These are phyloP conservation scores for Taphrina betulina DNA, from an alignment of 1,139 yeast species.

Conservation along the genomic window DNA sequence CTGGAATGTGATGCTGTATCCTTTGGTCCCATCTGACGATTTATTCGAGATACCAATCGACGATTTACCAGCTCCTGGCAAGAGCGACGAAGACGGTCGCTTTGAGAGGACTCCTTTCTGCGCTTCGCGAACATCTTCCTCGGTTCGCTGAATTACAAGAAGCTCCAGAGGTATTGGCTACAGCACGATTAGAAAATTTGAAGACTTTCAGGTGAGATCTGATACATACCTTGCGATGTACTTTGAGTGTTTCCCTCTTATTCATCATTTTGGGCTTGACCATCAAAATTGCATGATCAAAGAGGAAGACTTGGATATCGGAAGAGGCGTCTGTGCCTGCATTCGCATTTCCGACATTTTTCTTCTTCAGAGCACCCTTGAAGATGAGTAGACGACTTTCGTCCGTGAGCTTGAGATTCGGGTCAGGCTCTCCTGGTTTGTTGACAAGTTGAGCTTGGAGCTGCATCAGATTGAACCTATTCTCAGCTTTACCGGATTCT, in stretches of 20 bases:
- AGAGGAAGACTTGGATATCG: slow-evolving; percentile 71
- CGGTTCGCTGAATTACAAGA: slow-evolving; percentile 70
- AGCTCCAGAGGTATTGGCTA: slow-evolving; percentile 83
- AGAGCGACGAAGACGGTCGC: slow-evolving; percentile 49
- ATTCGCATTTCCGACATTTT: slow-evolving; percentile 47
- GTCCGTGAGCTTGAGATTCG: slow-evolving; percentile 78
- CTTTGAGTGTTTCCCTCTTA: slow-evolving; percentile 87
- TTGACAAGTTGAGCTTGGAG: slow-evolving; percentile 72
- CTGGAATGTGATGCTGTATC: slow-evolving; percentile 52
- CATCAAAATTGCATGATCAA: slow-evolving; percentile 84
- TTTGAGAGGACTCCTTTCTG: slow-evolving; percentile 46
- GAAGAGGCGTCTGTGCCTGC: slow-evolving; percentile 67
- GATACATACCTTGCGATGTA: slow-evolving; percentile 60
- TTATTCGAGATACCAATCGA: slow-evolving; percentile 34
- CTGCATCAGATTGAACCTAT: slow-evolving; percentile 83
- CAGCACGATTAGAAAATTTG: background rate
- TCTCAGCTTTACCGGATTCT: slow-evolving; percentile 93
- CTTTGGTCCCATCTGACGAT: slow-evolving; percentile 37
- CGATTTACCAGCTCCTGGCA: slow-evolving; percentile 41
- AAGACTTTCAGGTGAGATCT: background rate
- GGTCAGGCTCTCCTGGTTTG: slow-evolving; percentile 74
- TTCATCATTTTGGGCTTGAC: slow-evolving; percentile 84
- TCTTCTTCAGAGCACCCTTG: slow-evolving; percentile 73
- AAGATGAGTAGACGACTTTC: slow-evolving; percentile 76
- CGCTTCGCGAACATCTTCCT: slow-evolving; percentile 62